phyloP scores from a whole-genome alignment of 495 filamentous ascomycete species.

The Aspergillus kassunensis region DNA sequence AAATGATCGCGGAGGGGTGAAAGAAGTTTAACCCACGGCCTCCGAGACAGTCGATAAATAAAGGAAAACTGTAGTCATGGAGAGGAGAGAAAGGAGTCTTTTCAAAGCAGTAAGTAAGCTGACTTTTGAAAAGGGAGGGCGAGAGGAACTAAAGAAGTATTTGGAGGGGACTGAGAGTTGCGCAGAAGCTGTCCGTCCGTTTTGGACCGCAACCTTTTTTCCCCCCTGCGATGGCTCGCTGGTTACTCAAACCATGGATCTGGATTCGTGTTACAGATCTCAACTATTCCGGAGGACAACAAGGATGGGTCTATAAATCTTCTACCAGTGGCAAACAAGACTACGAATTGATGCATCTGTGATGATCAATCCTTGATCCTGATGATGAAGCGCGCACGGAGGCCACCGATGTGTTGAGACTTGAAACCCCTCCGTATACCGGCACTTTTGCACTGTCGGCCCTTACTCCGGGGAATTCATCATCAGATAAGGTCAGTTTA shows the following conservation, averaged over 20 bases:
- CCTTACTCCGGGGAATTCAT: slow-evolving; percentile 3
- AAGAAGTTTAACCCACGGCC: slow-evolving; percentile 15
- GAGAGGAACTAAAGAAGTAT: background rate
- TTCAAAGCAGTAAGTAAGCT: slow-evolving; percentile 7
- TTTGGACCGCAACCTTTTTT: slow-evolving; percentile 1
- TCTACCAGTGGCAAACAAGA: background rate
- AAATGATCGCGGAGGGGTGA: slow-evolving; percentile 3
- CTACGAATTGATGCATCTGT: background rate
- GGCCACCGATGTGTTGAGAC: background rate
- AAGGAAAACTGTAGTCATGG: slow-evolving; percentile 17
- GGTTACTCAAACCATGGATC: slow-evolving; percentile 5
- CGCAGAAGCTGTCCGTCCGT: slow-evolving; percentile 24
- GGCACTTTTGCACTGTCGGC: slow-evolving; percentile 2
- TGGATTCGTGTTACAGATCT: background rate
- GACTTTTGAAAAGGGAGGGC: slow-evolving; percentile 6
- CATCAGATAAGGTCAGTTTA: slow-evolving; percentile 2
- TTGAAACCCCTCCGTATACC: slow-evolving; percentile 8
- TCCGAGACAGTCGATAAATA: slow-evolving; percentile 17
- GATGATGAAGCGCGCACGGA: background rate
- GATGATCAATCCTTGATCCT: background rate
- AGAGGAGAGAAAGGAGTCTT: slow-evolving; percentile 7
- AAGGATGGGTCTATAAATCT: background rate
- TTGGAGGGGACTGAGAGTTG: slow-evolving; percentile 2
- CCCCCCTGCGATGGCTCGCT: background rate
- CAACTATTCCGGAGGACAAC: too few species aligned